These are phyloP conservation scores for Solanum dulcamara DNA, from an alignment of 257 asterid species.

Conservation along the genomic window DNA sequence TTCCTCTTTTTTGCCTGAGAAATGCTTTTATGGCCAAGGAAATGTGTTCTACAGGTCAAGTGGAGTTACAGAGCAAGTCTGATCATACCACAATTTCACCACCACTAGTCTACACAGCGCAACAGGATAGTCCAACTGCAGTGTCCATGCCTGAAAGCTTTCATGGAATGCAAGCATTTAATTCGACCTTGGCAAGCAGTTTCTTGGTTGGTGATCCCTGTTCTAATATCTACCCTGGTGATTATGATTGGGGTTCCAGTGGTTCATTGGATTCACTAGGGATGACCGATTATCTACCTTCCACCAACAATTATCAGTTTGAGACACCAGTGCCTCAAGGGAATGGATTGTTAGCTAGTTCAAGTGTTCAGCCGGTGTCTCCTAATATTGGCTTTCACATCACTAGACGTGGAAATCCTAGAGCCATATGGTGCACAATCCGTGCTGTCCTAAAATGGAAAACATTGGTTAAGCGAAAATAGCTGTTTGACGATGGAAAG, in stretches of 20 bases:
- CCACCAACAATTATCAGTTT: conserved; percentile 26
- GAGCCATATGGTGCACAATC: conserved; percentile 67
- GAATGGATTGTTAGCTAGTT: conserved; percentile 23
- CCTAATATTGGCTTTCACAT: conserved; percentile 26
- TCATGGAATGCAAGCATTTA: conserved; percentile 22
- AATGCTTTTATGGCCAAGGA: neutral
- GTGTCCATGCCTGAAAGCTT: conserved; percentile 28
- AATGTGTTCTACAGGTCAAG: conserved; percentile 19
- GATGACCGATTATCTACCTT: conserved; percentile 19
- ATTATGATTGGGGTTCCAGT: conserved; percentile 14
- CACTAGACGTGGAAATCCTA: conserved; percentile 34
- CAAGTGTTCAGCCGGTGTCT: conserved; percentile 21
- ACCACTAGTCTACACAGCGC: conserved; percentile 10
- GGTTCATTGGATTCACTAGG: conserved; percentile 20
- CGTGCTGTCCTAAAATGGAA: conserved; percentile 68
- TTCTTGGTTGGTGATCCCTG: conserved; percentile 24
- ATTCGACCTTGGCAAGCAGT: conserved; percentile 22
- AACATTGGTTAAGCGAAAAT: conserved; percentile 47
- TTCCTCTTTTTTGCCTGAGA: neutral
- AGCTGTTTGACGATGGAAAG: conserved; percentile 35
- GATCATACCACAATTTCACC: conserved; percentile 20
- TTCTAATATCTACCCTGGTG: conserved; percentile 25
- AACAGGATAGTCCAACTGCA: conserved; percentile 21
- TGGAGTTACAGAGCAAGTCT: conserved; percentile 20
- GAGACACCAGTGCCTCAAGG: conserved; percentile 30